Conservation (phyloP, 2,329 filamentous ascomycete genomes). For the Rhexocercosporidium sp. region DNA sequence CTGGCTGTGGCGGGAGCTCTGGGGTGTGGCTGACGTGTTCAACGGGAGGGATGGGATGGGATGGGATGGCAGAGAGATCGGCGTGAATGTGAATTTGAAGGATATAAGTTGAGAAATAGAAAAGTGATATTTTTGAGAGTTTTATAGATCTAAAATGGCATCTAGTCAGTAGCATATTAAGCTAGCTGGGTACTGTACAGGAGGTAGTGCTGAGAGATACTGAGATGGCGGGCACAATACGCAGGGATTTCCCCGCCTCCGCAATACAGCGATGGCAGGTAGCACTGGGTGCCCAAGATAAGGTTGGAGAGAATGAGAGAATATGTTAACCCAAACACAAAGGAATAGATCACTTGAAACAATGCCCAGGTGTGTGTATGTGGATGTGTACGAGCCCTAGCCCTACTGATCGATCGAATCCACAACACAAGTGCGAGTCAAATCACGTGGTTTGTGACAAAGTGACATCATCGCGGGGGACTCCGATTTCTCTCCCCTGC, state of each 20-base stretch:
- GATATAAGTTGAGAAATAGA: neutral
- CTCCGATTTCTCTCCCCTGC: neutral
- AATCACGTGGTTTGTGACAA: neutral
- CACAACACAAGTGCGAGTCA: too few species aligned
- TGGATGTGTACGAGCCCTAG: neutral
- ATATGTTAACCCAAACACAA: too few species aligned
- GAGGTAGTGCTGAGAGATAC: neutral
- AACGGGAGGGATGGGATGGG: neutral
- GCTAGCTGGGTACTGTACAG: neutral
- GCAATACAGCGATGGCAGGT: neutral
- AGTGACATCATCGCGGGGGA: constrained; percentile 1
- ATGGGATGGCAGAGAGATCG: neutral
- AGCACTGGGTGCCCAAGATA: too few species aligned
- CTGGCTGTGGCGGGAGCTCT: neutral
- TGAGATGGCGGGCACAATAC: neutral
- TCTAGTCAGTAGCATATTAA: neutral
- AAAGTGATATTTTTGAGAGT: neutral
- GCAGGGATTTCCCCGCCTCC: neutral
- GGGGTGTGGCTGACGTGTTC: constrained; percentile 1
- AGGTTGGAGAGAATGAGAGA: too few species aligned
- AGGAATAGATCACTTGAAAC: too few species aligned
- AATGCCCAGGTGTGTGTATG: too few species aligned
- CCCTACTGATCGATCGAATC: neutral
- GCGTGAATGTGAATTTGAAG: neutral
- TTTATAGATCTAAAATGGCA: neutral